These are phyloP conservation scores for Amanita phalloides DNA, from an alignment of 768 basidiomycete genomes.

Conservation along the genomic window DNA sequence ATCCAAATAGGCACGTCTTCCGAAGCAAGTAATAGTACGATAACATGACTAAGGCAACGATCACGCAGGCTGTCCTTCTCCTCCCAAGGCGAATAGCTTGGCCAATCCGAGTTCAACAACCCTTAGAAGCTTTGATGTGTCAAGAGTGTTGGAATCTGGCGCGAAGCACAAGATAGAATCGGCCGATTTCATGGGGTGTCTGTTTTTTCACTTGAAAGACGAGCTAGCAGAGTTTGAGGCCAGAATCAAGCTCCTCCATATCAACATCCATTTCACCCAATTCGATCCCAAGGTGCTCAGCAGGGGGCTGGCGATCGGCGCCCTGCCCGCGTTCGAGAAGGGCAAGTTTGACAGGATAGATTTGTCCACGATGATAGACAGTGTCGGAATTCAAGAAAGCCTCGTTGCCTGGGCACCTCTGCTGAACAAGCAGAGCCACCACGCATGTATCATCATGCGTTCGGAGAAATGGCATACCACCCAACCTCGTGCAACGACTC, in stretches of 20 bases:
- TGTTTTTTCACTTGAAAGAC: conserved; percentile 34
- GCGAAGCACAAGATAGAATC: conserved; percentile 20
- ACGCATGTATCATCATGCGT: conserved; percentile 25
- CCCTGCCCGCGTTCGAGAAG: conserved; percentile 24
- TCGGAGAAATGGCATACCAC: conserved; percentile 26
- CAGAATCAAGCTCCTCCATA: conserved; percentile 22
- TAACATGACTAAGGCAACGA: not conserved
- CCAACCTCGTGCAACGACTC: conserved; percentile 19
- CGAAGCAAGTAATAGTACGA: not conserved
- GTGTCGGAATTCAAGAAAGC: conserved; percentile 19
- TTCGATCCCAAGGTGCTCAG: conserved; percentile 32
- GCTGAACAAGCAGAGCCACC: conserved; percentile 21
- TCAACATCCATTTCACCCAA: conserved; percentile 29
- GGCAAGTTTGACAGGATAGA: conserved; percentile 30
- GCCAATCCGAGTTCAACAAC: conserved; percentile 28
- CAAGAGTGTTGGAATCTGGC: conserved; percentile 28
- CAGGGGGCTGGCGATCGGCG: conserved; percentile 25
- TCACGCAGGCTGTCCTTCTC: conserved; percentile 31
- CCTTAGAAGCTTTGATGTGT: conserved; percentile 40
- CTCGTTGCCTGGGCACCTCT: conserved; percentile 26
- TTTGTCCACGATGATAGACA: conserved; percentile 23
- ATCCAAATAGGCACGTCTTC: conserved; percentile 26
- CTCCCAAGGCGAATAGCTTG: conserved; percentile 33
- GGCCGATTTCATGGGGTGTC: conserved; percentile 27
- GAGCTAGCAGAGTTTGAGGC: conserved; percentile 26